A percentile compares a stretch with the other conserved stretches of the same genome.
Evolutionary conservation across 2,329 filamentous ascomycete genomes (phyloP).

Genomic region (Fusarium solani-melongenae): DNA sequence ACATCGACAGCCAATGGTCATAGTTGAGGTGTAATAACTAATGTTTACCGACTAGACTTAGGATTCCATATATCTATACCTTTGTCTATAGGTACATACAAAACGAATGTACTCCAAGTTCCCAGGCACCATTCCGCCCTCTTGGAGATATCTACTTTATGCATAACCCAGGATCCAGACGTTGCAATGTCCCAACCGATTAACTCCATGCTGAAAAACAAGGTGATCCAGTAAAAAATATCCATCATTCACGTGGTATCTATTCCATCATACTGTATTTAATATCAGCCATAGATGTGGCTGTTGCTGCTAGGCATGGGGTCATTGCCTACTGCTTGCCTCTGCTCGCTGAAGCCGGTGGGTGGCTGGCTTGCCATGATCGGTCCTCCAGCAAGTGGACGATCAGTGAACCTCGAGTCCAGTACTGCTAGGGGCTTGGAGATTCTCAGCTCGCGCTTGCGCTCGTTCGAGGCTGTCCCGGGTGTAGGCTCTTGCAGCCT

Average conservation of each 20-base stretch:
- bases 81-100: neutral
- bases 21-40: neutral
- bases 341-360: neutral
- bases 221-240: neutral
- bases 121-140: neutral
- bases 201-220: conserved; percentile 32
- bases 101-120: neutral
- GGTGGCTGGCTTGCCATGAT: conserved; percentile 6
- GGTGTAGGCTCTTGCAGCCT: neutral
- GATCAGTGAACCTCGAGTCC: conserved; percentile 24
- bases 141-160: neutral
- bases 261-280: neutral
- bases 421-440: conserved; percentile 19
- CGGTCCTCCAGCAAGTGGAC: conserved; percentile 12
- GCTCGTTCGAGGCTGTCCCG: neutral
- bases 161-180: neutral
- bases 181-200: neutral
- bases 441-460: conserved; percentile 9
- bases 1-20: neutral
- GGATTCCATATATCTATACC: neutral
- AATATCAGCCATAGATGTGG: conserved; percentile 27
- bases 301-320: conserved; percentile 29
- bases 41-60: neutral
- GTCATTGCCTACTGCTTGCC: conserved; percentile 9
- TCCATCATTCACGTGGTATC: neutral